phyloP scores from a whole-genome alignment of 2,329 filamentous ascomycete species.

The Conoideocrella luteorostrata region DNA sequence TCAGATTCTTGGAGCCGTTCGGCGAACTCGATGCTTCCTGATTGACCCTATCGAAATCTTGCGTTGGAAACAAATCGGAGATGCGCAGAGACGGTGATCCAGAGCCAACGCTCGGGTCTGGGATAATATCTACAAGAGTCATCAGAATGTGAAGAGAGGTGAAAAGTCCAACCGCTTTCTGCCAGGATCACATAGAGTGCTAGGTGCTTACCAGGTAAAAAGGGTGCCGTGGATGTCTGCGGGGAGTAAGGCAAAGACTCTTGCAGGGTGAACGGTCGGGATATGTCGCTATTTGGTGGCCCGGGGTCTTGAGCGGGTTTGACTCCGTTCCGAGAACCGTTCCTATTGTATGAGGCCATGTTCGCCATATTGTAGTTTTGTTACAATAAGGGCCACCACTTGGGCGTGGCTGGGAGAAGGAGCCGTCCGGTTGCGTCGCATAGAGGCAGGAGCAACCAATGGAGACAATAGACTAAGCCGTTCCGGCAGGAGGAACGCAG shows the following conservation, averaged over 20 bases:
- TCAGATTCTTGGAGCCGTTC: slow-evolving; percentile 57
- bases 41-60: slow-evolving; percentile 63
- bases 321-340: slow-evolving; percentile 28
- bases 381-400: slow-evolving; percentile 20
- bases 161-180: too few species aligned
- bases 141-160: too few species aligned
- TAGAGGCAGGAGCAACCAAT: slow-evolving; percentile 13
- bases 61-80: slow-evolving; percentile 42
- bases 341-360: slow-evolving; percentile 23
- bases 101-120: slow-evolving; percentile 54
- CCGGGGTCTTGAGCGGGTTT: slow-evolving; percentile 17
- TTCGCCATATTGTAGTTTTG: slow-evolving; percentile 22
- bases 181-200: neutral
- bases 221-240: slow-evolving; percentile 72
- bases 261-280: slow-evolving; percentile 55
- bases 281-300: slow-evolving; percentile 19
- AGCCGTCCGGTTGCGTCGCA: slow-evolving; percentile 21
- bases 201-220: slow-evolving; percentile 58
- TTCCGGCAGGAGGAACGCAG: slow-evolving; percentile 2
- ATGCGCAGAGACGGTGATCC: slow-evolving; percentile 47
- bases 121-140: slow-evolving; percentile 64
- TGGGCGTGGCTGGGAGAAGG: slow-evolving; percentile 24
- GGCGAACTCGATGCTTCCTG: slow-evolving; percentile 55
- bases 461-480: slow-evolving; percentile 5
- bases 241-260: slow-evolving; percentile 79